Evolutionary conservation across 2,329 filamentous ascomycete species (phyloP).

Genomic region (Chaetomium globosum): DNA sequence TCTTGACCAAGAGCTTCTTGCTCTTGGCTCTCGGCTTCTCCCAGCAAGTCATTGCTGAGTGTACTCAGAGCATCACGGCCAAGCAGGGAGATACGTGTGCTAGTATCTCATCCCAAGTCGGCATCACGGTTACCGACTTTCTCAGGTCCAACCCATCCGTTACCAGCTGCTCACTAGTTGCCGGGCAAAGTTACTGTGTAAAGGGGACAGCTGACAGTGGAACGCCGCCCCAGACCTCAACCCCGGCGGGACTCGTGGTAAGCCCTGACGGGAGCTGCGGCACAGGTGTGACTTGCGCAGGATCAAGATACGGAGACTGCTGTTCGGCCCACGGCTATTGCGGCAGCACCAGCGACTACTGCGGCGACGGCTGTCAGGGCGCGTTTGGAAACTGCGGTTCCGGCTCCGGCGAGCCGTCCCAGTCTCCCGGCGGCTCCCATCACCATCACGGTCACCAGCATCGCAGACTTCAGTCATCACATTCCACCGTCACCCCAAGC

Average conservation of each 20-base stretch:
- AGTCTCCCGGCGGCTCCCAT: not conserved
- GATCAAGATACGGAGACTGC: conserved; percentile 34
- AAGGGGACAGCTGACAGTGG: conserved; percentile 25
- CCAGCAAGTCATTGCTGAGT: conserved; percentile 25
- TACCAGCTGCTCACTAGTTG: conserved; percentile 32
- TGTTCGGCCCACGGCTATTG: conserved; percentile 38
- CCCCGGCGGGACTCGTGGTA: conserved; percentile 17
- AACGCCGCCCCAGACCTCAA: not conserved
- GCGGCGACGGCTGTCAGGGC: conserved; percentile 33
- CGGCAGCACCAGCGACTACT: conserved; percentile 36
- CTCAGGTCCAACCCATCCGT: conserved; percentile 33
- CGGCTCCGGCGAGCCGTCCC: conserved; percentile 2
- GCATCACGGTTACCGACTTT: conserved; percentile 36
- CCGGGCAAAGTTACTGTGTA: conserved; percentile 32
- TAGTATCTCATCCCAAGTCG: conserved; percentile 31
- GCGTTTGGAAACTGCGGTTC: conserved; percentile 31
- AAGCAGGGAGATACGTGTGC: conserved; percentile 38
- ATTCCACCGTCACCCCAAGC: conserved; percentile 11
- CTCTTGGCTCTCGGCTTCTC: conserved; percentile 23
- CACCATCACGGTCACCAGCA: conserved; percentile 27
- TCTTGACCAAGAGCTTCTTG: conserved; percentile 11
- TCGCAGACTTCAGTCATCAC: conserved; percentile 16
- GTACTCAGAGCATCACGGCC: conserved; percentile 34
- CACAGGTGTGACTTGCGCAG: conserved; percentile 32
- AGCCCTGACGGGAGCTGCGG: conserved; percentile 37